Conservation (phyloP, 2,329 filamentous ascomycete species). For the Aureobasidium sp. region DNA sequence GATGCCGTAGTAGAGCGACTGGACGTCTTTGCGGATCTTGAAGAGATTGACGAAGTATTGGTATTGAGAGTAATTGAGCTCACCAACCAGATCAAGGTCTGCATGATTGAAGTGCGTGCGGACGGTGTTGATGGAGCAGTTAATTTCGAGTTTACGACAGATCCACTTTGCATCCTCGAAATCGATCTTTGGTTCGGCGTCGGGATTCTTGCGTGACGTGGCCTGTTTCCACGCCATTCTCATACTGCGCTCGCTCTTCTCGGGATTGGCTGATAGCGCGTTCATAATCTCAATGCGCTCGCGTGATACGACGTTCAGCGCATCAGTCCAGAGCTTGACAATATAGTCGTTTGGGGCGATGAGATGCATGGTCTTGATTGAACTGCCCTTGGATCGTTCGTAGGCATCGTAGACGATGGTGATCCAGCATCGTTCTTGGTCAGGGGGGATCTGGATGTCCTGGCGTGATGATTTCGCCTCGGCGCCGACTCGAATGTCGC, state of each 20-base stretch:
- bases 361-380: slow-evolving; percentile 75
- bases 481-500: slow-evolving; percentile 73
- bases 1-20: slow-evolving; percentile 59
- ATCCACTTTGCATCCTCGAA: slow-evolving; percentile 71
- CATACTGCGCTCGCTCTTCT: slow-evolving; percentile 72
- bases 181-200: slow-evolving; percentile 63
- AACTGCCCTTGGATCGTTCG: slow-evolving; percentile 63
- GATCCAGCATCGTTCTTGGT: slow-evolving; percentile 68
- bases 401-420: slow-evolving; percentile 80
- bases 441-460: slow-evolving; percentile 64
- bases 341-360: slow-evolving; percentile 66
- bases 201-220: slow-evolving; percentile 58
- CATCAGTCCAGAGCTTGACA: slow-evolving; percentile 72
- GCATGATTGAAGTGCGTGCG: slow-evolving; percentile 66
- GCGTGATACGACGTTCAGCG: slow-evolving; percentile 73
- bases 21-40: slow-evolving; percentile 76
- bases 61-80: slow-evolving; percentile 73
- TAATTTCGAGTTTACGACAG: slow-evolving; percentile 86
- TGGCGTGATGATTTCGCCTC: slow-evolving; percentile 85
- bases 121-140: slow-evolving; percentile 69
- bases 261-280: slow-evolving; percentile 66
- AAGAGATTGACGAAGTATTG: slow-evolving; percentile 73
- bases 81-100: slow-evolving; percentile 55
- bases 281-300: slow-evolving; percentile 87
- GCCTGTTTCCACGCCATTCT: slow-evolving; percentile 62